Evolutionary conservation across 1,284 basidiomycete genomes (phyloP), one percentile per base, ranked within the genome.

Genomic region (Austroboletus novae-zelandiae): DNA sequence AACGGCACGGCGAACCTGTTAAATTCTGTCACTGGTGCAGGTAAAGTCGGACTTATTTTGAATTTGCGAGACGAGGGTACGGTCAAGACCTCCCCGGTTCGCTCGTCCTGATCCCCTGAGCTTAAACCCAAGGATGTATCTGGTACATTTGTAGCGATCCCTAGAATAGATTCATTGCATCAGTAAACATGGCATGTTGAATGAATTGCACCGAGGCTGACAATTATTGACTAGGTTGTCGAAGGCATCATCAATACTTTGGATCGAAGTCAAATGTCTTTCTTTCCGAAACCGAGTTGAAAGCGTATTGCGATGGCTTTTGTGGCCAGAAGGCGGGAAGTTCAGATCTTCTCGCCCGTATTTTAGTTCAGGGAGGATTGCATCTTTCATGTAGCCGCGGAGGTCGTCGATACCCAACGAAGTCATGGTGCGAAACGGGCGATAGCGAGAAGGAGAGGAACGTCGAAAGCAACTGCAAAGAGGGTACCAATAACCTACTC

Each of bases 291-390:
- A 71, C 11, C 67, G 62, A 34, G 73, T 64, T 10, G 63, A 58
- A 23, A 79, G 64, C 3, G 55, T 55, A 50, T 71, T 75, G 44
- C 56, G 59, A 52, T 76, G 76, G 30, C 70, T 68, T 50, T 69
- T 70, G 50, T 73, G 66, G 2, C 65, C 67, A 0, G 51, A 46
- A 2, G 62, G 66, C 13, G 73, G 71, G 45, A 67, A 55, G 9
- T 37, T 51, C 4, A 69, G 60, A 11, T 65, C 56, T 2, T 55
- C 59, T 3, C 53, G 51, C 25, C 64, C 62, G 10, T 72, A 62
- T 23, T 60, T 62, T 57, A 79, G 62, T 11, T 59, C 54, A 4
- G 75, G 75, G 36, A 78, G 67, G 9, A 59, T 52, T 14, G 75
- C 73, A 37, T 67, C 58, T 44, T 64, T 59, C 40, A 76, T 61